phyloP scores from a whole-genome alignment of 768 basidiomycete genomes.

The Cyclocybe cylindracea region DNA sequence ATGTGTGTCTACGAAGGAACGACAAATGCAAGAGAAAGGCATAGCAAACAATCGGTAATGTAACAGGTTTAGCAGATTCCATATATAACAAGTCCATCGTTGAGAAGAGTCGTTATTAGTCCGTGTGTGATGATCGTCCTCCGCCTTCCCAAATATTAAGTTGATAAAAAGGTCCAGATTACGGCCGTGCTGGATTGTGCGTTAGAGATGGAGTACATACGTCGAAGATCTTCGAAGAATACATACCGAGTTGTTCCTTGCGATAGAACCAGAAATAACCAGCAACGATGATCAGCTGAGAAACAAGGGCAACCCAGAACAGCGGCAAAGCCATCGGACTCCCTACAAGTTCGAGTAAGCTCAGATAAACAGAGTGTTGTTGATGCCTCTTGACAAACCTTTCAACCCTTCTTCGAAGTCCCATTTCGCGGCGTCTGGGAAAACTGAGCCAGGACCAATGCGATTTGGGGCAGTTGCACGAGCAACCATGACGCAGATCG shows the following conservation, averaged over 20 bases:
- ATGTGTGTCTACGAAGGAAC: constrained; percentile 24
- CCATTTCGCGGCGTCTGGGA: constrained; percentile 92
- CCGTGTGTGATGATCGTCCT: constrained; percentile 13
- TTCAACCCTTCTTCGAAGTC: constrained; percentile 73
- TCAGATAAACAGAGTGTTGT: neutral
- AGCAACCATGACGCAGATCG: constrained; percentile 89
- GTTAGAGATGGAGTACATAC: neutral
- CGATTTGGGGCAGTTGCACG: constrained; percentile 88
- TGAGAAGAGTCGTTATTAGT: constrained; percentile 17
- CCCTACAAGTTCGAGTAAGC: constrained; percentile 30
- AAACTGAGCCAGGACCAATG: constrained; percentile 87
- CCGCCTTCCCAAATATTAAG: constrained; percentile 14
- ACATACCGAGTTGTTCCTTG: constrained; percentile 86
- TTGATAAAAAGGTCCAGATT: constrained; percentile 12
- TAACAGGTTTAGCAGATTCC: constrained; percentile 28
- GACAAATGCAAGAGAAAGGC: constrained; percentile 21
- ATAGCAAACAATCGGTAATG: constrained; percentile 21
- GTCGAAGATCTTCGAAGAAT: neutral
- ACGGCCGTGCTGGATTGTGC: constrained; percentile 21
- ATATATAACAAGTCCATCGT: constrained; percentile 26
- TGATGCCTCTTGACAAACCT: constrained; percentile 32
- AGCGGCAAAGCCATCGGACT: constrained; percentile 83
- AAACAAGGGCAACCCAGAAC: constrained; percentile 85
- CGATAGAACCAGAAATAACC: constrained; percentile 98
- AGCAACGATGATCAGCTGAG: constrained; percentile 81